Base-by-base conservation (phyloP, 2,329 filamentous ascomycete genomes). In the Clonostachys rhizophaga region DNA sequence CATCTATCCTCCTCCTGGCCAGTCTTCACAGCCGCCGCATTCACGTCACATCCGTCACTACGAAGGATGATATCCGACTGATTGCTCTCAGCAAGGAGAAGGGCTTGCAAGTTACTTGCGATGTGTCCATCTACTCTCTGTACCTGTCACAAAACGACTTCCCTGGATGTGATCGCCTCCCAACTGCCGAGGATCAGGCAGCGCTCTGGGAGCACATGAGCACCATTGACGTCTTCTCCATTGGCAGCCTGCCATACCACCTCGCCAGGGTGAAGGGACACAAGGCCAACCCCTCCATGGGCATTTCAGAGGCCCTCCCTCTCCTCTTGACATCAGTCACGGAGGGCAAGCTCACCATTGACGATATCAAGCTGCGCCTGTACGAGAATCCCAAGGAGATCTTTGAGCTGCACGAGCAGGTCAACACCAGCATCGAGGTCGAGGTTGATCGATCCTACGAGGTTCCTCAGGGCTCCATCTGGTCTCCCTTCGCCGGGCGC, bases 381-480 rank as follows among this genome's bases (percentile, higher is more conserved):
- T 86, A 91, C 62, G 84, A 89, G 60, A 91, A 90, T 62, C 87
- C 87, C 4, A 87, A 86, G 70, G 79, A 80, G 61, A 91, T 91
- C 57, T 91, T 91, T 55, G 87, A 91, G 70, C 78, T 91, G 44
- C 87, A 91, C 54, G 87, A 91, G 55, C 87, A 91, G 66, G 68
- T 78, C n/a, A 83, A 83, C 49, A 84, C 85, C 36, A 81, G 79
- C 6, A 76, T 91, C 35, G 87, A 91, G 70, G 77, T 89, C 18
- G 87, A 91, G 66, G 75, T 91, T 55, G 87, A 89, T 61, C 81
- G 87, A 41, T 77, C 84, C 3, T 87, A 87, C 63, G 51, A 54
- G n/a, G 59, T 58, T 50, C 89, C 84, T 85, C 89, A 87, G 24
- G 50, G 53, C 17, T 58, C 57, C 47, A 30, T 30, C 24, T 89